Base-by-base conservation (phyloP, 2,329 filamentous ascomycete species). In the Phaeosphaeriaceae sp. region DNA sequence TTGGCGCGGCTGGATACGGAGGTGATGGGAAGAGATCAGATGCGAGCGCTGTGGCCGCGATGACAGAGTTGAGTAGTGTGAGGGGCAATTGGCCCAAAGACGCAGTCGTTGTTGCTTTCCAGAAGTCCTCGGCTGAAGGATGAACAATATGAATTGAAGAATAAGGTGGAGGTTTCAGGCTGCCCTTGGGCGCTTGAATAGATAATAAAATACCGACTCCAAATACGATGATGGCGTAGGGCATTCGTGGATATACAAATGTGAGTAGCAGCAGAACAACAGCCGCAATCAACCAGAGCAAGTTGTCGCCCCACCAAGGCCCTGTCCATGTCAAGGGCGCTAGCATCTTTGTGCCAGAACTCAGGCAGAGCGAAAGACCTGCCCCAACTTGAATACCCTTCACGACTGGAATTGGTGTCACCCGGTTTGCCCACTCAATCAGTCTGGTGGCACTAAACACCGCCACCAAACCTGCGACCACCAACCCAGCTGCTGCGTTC, bases 331-430 rank as follows among this genome's bases (percentile, higher is more conserved):
- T 77, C 3, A 96, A 78, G 2, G 85, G 84, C 15, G 81, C 78
- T 11, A 94, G 79, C 49, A 95, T 81, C 0, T 81, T 79, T 2
- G 67, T 63, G 3, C 90, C 91, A 6, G 91, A 90, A 11, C 89
- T 88, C 48, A 96, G 81, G 45, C 92, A 83, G 13, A 97, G 81
- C 13, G 88, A 91, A 39, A 97, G 78, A 1, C 93, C 93, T 4
- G 93, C 93, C 30, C 93, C 93, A 39, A 97, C 85, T 74, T 97
- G 94, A 58, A 97, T 97, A 23, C 93, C 93, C 70, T 96, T 96
- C 44, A 97, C 87, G 0, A 97, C 88, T 0, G 92, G 90, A 12
- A 92, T 84, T 0, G 93, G 93, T 7, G 95, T 88, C 12, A 86
- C 79, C n/a, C 79, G 76, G 7, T 89, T 87, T 42, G 90, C 86